A percentile compares a stretch with the other conserved stretches of the same genome.
Conservation (phyloP, 163 green algal genomes). For the Volvox carteri region DNA sequence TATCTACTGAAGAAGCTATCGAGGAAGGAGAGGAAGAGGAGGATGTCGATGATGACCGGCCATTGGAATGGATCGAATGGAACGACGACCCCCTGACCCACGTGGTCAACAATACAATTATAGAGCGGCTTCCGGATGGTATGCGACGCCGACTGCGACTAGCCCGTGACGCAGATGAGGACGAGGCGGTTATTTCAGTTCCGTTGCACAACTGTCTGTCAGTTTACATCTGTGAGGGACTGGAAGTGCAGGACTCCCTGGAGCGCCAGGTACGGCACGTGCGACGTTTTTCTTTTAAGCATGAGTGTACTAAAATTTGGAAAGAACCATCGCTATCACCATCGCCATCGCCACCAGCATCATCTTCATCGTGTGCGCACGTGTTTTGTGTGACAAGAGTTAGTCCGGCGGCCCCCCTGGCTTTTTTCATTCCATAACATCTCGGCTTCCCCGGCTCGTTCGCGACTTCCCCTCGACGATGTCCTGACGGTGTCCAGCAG, state of each 20-base stretch:
- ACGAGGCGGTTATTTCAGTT: slow-evolving; percentile 19
- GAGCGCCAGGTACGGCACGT: slow-evolving; percentile 39
- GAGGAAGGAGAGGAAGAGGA: background rate
- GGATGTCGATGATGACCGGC: background rate
- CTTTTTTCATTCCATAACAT: too few species aligned
- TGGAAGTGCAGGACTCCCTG: slow-evolving; percentile 16
- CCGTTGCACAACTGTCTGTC: slow-evolving; percentile 52
- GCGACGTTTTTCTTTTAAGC: too few species aligned
- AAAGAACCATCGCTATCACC: too few species aligned
- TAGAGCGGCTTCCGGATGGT: background rate
- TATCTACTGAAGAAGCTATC: too few species aligned
- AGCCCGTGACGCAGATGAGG: background rate
- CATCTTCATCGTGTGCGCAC: too few species aligned
- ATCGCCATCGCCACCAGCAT: too few species aligned
- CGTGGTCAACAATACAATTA: background rate
- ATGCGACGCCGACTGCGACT: background rate
- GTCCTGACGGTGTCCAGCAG: too few species aligned
- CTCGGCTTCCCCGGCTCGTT: too few species aligned
- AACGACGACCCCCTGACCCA: slow-evolving; percentile 33
- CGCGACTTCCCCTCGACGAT: too few species aligned
- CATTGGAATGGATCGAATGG: background rate
- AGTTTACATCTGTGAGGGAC: slow-evolving; percentile 15
- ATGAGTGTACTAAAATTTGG: too few species aligned
- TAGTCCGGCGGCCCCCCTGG: too few species aligned
- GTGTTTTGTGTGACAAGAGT: too few species aligned